Percentiles rank a stretch among this genome's conserved stretches.
phyloP scores from a whole-genome alignment of 2,329 filamentous ascomycete species.

The Fusarium nelsonii region DNA sequence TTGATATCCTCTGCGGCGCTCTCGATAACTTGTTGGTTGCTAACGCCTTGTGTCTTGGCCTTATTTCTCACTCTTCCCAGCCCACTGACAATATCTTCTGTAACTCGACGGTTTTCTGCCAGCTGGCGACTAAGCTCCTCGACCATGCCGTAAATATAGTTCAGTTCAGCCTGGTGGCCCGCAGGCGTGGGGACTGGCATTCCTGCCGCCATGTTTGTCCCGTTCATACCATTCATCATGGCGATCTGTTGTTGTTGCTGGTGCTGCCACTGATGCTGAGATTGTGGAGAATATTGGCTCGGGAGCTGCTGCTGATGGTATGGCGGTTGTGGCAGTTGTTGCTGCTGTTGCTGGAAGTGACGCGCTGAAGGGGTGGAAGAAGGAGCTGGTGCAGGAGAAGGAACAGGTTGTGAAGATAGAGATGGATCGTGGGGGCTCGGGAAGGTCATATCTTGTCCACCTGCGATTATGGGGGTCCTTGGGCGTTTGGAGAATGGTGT shows the following conservation, averaged over 20 bases:
- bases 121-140: slow-evolving; percentile 74
- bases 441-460: slow-evolving; percentile 52
- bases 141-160: slow-evolving; percentile 76
- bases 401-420: slow-evolving; percentile 28
- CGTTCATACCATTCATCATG: slow-evolving; percentile 65
- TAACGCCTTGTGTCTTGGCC: slow-evolving; percentile 64
- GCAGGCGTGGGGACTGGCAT: slow-evolving; percentile 71
- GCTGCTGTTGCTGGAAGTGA: slow-evolving; percentile 48
- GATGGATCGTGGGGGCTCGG: slow-evolving; percentile 46
- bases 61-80: slow-evolving; percentile 71
- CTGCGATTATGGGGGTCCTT: slow-evolving; percentile 37
- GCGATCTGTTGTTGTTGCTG: slow-evolving; percentile 43
- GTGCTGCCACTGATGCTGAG: slow-evolving; percentile 45
- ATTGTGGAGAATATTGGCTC: slow-evolving; percentile 35
- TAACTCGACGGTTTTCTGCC: slow-evolving; percentile 70
- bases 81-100: slow-evolving; percentile 73
- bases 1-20: slow-evolving; percentile 68
- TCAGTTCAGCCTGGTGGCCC: slow-evolving; percentile 75
- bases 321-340: slow-evolving; percentile 42
- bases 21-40: slow-evolving; percentile 70
- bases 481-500: slow-evolving; percentile 42
- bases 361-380: slow-evolving; percentile 41
- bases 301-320: slow-evolving; percentile 39
- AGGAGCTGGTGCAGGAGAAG: slow-evolving; percentile 32
- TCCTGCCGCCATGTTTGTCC: slow-evolving; percentile 60